phyloP scores from a whole-genome alignment of 495 filamentous ascomycete species.

The Podospora pseudoanserina region DNA sequence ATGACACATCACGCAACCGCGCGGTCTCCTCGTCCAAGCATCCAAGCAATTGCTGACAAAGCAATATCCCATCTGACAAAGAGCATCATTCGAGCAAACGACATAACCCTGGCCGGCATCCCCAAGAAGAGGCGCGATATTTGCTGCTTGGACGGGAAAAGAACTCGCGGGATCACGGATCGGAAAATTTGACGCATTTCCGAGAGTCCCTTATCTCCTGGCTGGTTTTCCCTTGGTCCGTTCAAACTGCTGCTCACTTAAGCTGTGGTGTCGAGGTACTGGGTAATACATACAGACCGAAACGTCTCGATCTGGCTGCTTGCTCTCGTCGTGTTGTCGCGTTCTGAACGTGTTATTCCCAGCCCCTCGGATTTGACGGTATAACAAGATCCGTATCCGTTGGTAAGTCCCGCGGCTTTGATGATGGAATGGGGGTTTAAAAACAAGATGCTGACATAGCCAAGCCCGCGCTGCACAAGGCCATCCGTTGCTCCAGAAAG shows the following conservation, averaged over 20 bases:
- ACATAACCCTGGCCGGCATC: background rate
- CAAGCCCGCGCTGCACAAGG: background rate
- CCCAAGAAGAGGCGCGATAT: background rate
- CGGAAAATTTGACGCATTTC: background rate
- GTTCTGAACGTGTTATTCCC: background rate
- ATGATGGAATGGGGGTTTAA: background rate
- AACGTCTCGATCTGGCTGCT: background rate
- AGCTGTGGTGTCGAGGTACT: background rate
- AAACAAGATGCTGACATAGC: constrained; percentile 10
- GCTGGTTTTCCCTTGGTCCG: background rate
- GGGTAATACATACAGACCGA: background rate
- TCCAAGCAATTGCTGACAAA: constrained; percentile 8
- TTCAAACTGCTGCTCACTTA: background rate
- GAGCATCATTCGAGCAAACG: background rate
- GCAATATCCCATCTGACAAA: constrained; percentile 9
- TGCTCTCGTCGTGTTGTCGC: background rate
- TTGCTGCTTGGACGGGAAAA: background rate
- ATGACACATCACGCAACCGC: constrained; percentile 6
- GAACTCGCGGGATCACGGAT: background rate
- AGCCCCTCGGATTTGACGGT: constrained; percentile 11
- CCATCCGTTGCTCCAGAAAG: background rate
- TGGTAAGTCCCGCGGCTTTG: constrained; percentile 6
- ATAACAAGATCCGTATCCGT: background rate
- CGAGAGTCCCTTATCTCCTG: background rate
- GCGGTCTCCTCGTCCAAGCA: background rate